A percentile compares a stretch with the other conserved stretches of the same genome.
Evolutionary conservation across 768 basidiomycete genomes (phyloP).

Genomic region (Mycena venus): DNA sequence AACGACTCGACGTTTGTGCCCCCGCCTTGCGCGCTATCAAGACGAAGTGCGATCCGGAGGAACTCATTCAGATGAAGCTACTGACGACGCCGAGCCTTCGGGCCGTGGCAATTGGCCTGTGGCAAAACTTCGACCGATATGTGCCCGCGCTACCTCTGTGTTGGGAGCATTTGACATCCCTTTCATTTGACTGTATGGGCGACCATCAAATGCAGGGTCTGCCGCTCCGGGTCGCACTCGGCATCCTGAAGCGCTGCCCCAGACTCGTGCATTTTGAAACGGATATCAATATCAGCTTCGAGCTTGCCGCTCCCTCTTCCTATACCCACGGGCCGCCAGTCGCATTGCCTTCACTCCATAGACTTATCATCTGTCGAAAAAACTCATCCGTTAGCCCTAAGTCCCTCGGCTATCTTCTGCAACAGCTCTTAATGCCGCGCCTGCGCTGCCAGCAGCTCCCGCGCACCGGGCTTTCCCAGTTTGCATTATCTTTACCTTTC

Average conservation of each 20-base stretch:
- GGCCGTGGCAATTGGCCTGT: not conserved
- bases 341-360: not conserved
- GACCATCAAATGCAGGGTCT: not conserved
- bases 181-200: not conserved
- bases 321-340: not conserved
- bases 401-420: not conserved
- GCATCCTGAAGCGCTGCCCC: not conserved
- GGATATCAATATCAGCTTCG: not conserved
- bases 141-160: not conserved
- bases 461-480: not conserved
- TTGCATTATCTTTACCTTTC: not conserved
- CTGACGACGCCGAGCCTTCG: conserved; percentile 2
- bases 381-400: not conserved
- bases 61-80: not conserved
- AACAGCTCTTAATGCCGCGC: not conserved
- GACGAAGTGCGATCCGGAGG: not conserved
- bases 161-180: not conserved
- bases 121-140: not conserved
- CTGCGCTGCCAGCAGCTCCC: not conserved
- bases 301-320: not conserved
- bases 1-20: not conserved
- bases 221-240: not conserved
- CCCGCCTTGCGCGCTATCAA: not conserved
- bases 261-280: not conserved
- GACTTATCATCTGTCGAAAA: not conserved